A percentile compares a stretch with the other conserved stretches of the same genome.
Evolutionary conservation across 2,329 filamentous ascomycete genomes (phyloP).

Genomic region (Fusarium albidum): DNA sequence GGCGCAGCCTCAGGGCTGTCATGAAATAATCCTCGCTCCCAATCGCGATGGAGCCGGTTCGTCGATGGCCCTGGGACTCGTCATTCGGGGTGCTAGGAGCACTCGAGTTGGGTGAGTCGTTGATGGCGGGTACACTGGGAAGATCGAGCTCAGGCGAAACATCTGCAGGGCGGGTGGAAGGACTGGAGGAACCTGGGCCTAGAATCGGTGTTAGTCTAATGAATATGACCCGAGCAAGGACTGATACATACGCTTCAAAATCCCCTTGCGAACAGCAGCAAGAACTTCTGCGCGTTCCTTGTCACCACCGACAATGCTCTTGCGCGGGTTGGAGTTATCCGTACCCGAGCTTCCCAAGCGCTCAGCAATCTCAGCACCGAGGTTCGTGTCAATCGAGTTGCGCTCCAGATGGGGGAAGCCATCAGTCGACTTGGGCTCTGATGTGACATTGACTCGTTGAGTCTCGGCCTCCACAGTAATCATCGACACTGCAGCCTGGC

Average conservation of each 20-base stretch:
- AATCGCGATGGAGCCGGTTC: conserved; percentile 75
- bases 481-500: conserved; percentile 89
- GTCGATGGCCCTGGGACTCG: conserved; percentile 72
- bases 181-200: conserved; percentile 70
- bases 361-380: conserved; percentile 57
- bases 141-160: conserved; percentile 63
- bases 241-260: conserved; percentile 78
- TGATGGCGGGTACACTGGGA: conserved; percentile 68
- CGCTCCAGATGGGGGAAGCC: conserved; percentile 85
- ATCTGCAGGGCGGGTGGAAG: conserved; percentile 70
- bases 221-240: background rate
- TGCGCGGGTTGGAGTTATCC: conserved; percentile 71
- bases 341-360: conserved; percentile 65
- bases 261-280: conserved; percentile 92
- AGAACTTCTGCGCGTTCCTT: conserved; percentile 90
- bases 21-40: conserved; percentile 92
- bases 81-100: conserved; percentile 89
- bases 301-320: conserved; percentile 91
- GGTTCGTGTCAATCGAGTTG: conserved; percentile 77
- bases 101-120: conserved; percentile 84
- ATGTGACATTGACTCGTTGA: conserved; percentile 80
- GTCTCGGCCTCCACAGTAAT: conserved; percentile 95
- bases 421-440: conserved; percentile 70
- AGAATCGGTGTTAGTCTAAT: conserved; percentile 24
- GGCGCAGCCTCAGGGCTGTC: conserved; percentile 74